Base-by-base conservation (phyloP, 768 basidiomycete species). In the Podaxis carcinomalis region DNA sequence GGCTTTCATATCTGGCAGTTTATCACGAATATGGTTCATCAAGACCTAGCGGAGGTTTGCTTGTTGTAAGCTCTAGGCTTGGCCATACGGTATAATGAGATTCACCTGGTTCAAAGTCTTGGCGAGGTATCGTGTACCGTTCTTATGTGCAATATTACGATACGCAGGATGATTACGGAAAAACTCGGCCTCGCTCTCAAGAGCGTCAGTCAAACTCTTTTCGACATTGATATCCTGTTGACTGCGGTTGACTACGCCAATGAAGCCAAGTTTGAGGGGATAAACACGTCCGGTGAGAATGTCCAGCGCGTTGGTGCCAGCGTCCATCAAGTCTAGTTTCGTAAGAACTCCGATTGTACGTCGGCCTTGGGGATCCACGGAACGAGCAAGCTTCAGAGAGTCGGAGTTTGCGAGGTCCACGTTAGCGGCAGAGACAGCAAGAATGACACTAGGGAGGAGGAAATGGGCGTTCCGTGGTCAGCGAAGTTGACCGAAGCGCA, bases 331-430 rank as follows among this genome's bases (percentile, higher is more conserved):
- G 75, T 99, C 97, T 36, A 98, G 85, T 74, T 99, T 99, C 13
- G 96, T 96, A 54, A 99, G 80, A 19, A 99, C 91, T 54, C 97
- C 97, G 59, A 98, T 93, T 11, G 97, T 99, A 32, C 97, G 86
- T 32, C 97, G 87, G 10, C 96, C 95, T 74, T 97, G 93, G 0
- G 96, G 92, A 68, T 99, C 97, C 51, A 98, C 94, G 10, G 88
- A 86, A 49, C 97, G 90, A 10, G 96, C 97, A 37, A 99, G 88
- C 73, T 98, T 98, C 62, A 99, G 85, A 1, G 97, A 90, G 72
- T 98, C 97, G 0, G 97, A 98, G 73, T 98, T 99, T 69, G 97
- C 97, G 59, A 99, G 86, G 73, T 99, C 97, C 59, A 98, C 96
- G 70, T 99, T 99, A 32, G 97, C 97, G 7, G 94, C 87, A 1